Evolutionary conservation across 805 yeast species (phyloP).

Genomic region (Ogataea naganishii): DNA sequence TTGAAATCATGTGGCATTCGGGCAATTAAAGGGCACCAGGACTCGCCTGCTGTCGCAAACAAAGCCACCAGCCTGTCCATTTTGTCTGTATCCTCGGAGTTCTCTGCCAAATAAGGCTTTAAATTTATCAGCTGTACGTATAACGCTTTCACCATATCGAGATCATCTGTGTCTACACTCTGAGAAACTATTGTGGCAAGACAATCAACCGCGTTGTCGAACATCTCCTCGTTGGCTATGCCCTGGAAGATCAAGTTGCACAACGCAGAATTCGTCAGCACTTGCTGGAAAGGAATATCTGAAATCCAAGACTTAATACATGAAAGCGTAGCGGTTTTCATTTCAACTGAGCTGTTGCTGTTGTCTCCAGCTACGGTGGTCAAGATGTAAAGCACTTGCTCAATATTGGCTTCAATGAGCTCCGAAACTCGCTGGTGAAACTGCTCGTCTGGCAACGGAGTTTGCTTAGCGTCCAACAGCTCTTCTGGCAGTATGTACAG

Average conservation of each 20-base stretch:
- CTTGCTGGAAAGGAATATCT: conserved; percentile 68
- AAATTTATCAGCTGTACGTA: conserved; percentile 61
- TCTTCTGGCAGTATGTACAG: conserved; percentile 89
- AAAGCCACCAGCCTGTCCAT: conserved; percentile 66
- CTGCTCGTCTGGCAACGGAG: conserved; percentile 78
- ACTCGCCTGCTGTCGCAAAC: conserved; percentile 87
- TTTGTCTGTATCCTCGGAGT: conserved; percentile 51
- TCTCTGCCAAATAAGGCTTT: conserved; percentile 40
- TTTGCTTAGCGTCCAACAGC: conserved; percentile 63
- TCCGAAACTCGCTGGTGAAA: conserved; percentile 54
- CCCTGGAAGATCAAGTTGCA: conserved; percentile 63
- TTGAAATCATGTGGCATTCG: conserved; percentile 60
- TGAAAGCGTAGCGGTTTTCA: conserved; percentile 44
- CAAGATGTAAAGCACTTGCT: conserved; percentile 56
- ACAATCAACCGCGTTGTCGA: conserved; percentile 83
- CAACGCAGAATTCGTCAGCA: conserved; percentile 57
- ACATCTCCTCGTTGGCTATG: conserved; percentile 48
- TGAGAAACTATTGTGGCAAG: conserved; percentile 74
- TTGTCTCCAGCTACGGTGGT: conserved; percentile 34
- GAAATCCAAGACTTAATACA: conserved; percentile 87
- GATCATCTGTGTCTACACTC: conserved; percentile 66
- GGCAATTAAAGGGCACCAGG: conserved; percentile 87
- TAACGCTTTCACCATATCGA: conserved; percentile 53
- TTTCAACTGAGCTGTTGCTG: conserved; percentile 21
- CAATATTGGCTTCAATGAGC: conserved; percentile 59